These are phyloP conservation scores for Geotrichum ghanense DNA, from an alignment of 805 yeast species.

Conservation along the genomic window DNA sequence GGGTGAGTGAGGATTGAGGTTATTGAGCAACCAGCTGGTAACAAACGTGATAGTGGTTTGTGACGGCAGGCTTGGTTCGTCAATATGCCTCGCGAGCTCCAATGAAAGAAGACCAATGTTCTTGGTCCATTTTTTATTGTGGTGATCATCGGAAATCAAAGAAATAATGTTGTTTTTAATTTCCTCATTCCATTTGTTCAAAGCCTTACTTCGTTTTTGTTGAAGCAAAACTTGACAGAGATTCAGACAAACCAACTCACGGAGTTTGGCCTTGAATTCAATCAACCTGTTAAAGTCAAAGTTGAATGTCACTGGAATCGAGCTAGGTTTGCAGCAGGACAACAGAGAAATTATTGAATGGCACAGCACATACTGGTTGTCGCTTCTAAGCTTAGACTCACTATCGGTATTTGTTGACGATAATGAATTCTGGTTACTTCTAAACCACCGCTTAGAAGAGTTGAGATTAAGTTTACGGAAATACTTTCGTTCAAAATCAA, in stretches of 20 bases:
- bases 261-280: constrained; percentile 69
- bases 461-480: constrained; percentile 29
- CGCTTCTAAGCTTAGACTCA: not conserved
- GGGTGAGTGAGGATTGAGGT: constrained; percentile 72
- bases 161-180: constrained; percentile 65
- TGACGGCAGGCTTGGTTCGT: constrained; percentile 18
- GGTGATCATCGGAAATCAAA: constrained; percentile 74
- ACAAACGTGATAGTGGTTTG: constrained; percentile 46
- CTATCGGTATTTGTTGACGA: not conserved
- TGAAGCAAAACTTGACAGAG: constrained; percentile 63
- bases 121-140: constrained; percentile 84
- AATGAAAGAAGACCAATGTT: constrained; percentile 63
- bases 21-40: constrained; percentile 70
- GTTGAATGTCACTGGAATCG: constrained; percentile 71
- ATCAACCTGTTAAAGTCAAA: constrained; percentile 77
- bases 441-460: not conserved
- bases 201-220: constrained; percentile 36
- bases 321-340: constrained; percentile 53
- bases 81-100: constrained; percentile 39
- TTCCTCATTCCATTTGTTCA: constrained; percentile 13
- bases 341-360: constrained; percentile 48
- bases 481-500: constrained; percentile 80
- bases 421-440: not conserved
- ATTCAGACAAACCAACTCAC: constrained; percentile 73
- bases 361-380: constrained; percentile 6